Base-by-base conservation (phyloP, 768 basidiomycete genomes). In the Lactifluus echinatus region DNA sequence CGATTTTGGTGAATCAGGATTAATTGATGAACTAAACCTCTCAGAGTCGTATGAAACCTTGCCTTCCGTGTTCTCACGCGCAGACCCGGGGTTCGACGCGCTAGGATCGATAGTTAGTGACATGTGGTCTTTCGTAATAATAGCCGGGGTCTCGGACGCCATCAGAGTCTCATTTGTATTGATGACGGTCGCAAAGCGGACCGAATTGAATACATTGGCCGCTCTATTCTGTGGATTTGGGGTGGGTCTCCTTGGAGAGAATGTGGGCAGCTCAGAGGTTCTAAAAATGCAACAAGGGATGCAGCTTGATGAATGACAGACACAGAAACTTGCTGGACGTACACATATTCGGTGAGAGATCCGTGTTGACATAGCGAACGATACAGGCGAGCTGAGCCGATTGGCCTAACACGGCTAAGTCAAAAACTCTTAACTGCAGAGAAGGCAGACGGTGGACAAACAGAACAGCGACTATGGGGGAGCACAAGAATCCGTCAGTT, bases 321-420 rank as follows among this genome's bases (percentile, higher is more conserved):
- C 31, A 31, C 10, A 5, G 34, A 15, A 43, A 55, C 23, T 17
- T 10, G 36, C 8, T 23, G 21, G 15, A 34, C 56, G 49, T 31
- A 57, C 56, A 28, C 24, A 34, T 29, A 51, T 51, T 45, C 43
- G 5, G 56, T 57, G 50, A 57, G 12, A 4, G 50, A 45, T 31
- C 56, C 56, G 10, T 8, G n/a, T 15, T 44, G 14, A 10, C 33
- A 51, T 26, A 57, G 21, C 29, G 43, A 31, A 21, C 56, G 56
- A 28, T 57, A 57, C 50, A 57, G 50, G 36, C 56, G 56, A 36
- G 56, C 34, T 15, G 56, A 33, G n/a, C 43, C 43, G 28, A 57
- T 57, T 19, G 43, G 31, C 43, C 56, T 57, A 31, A n/a, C n/a
- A 33, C 26, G 7, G 21, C 10, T 12, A 14, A 8, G 56, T 50